These are phyloP conservation scores for Hondaea fermentalgiana DNA, from an alignment of 108 stramenopile genomes.

Conservation along the genomic window DNA sequence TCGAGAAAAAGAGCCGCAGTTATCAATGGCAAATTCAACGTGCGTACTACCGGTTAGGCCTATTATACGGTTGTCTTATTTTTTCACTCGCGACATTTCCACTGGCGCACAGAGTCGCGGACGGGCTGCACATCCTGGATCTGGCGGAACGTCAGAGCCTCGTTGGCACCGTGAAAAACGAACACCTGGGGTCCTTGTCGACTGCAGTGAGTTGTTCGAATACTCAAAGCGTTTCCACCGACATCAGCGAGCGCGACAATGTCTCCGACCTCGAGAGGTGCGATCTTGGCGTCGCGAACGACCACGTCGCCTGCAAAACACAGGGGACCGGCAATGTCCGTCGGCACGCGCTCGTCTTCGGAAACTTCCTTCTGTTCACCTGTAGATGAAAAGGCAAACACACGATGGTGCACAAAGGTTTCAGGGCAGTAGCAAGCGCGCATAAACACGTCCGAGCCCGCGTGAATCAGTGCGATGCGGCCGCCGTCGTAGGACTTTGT, in stretches of 20 bases:
- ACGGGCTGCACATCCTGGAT: not conserved
- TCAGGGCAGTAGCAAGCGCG: conserved; percentile 27
- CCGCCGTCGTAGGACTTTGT: conserved; percentile 19
- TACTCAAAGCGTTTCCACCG: conserved; percentile 30
- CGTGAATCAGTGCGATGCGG: conserved; percentile 25
- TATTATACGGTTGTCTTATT: too few relatives aligned
- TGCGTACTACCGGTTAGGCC: too few relatives aligned
- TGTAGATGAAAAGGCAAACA: not conserved
- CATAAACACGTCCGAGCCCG: conserved; percentile 30
- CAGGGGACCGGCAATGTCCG: conserved; percentile 34
- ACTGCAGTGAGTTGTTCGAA: conserved; percentile 25
- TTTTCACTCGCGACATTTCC: not conserved
- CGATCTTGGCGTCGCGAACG: not conserved
- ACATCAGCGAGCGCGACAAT: conserved; percentile 20
- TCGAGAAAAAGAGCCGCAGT: too few relatives aligned
- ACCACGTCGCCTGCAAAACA: conserved; percentile 37
- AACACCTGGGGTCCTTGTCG: conserved; percentile 18
- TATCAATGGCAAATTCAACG: too few relatives aligned
- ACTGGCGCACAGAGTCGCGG: not conserved
- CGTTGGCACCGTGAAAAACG: not conserved
- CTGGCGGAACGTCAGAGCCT: not conserved
- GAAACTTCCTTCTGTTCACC: not conserved
- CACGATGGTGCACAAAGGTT: not conserved
- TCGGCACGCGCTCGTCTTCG: not conserved
- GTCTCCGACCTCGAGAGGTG: conserved; percentile 20